phyloP scores from a whole-genome alignment of 139 green algal species.

The Ettlia oleoabundans region DNA sequence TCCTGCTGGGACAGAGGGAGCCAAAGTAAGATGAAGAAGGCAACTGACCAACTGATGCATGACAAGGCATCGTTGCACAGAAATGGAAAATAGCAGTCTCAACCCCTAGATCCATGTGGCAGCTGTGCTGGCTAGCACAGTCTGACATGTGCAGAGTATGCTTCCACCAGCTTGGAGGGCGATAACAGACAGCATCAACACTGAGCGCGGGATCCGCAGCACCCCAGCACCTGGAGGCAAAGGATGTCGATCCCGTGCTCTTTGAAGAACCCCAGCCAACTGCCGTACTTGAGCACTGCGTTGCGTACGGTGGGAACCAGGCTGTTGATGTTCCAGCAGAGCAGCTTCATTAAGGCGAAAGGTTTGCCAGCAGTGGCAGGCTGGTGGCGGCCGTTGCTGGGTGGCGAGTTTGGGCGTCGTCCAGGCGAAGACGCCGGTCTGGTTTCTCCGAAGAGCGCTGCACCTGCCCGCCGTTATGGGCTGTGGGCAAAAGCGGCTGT shows the following conservation, averaged over 20 bases:
- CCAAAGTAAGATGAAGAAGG: neutral
- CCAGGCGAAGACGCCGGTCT: no score
- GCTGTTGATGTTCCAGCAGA: slow-evolving; percentile 73
- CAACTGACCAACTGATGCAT: neutral
- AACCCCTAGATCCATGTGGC: no score
- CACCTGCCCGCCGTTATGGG: no score
- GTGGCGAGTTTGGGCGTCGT: no score
- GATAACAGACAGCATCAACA: neutral
- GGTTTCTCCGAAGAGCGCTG: no score
- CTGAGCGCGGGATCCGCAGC: neutral
- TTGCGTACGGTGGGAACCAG: slow-evolving; percentile 66
- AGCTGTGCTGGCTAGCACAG: neutral
- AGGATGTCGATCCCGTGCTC: slow-evolving; percentile 53
- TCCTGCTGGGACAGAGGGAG: slow-evolving; percentile 56
- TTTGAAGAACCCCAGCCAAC: slow-evolving; percentile 55
- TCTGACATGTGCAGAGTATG: neutral
- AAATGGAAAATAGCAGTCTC: neutral
- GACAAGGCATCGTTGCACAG: no score
- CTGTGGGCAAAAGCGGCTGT: no score
- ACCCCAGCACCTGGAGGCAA: slow-evolving; percentile 59
- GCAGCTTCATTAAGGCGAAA: slow-evolving; percentile 38
- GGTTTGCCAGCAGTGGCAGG: no score
- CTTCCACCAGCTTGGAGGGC: no score
- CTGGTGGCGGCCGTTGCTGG: no score
- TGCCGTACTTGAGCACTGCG: slow-evolving; percentile 59